Base-by-base conservation (phyloP, 1,284 basidiomycete species). In the Melampsora larici-populina region DNA sequence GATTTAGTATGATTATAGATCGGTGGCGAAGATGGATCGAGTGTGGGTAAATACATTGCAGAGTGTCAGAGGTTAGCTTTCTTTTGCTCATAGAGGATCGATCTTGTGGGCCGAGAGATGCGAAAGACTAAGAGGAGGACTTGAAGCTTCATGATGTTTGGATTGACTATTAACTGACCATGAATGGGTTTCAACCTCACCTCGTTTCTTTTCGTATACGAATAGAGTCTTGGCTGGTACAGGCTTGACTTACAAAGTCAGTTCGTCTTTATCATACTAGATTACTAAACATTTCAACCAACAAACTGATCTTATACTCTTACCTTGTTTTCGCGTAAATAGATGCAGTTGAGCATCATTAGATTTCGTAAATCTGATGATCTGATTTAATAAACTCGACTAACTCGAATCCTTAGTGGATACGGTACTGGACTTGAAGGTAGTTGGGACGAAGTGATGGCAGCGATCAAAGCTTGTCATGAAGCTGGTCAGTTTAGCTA, bases 371-470 rank as follows among this genome's bases (percentile, higher is more conserved):
- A 58, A 24, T 24, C 7, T n/a, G 29, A 8, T n/a, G 11, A 58
- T 15, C 15, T 29, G 55, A 43, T 43, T 13, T 43, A 11, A 43
- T 58, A 13, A 43, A 8, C 40, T 9, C 5, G 40, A 43, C 40
- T 43, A 43, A 36, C 40, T 31, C 51, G 15, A 33, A 48, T n/a
- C 11, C 43, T 64, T 31, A 74, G 71, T 26, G 71, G 71, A 24
- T 74, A 74, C 55, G 71, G 71, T 29, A 74, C 71, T 33, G 71
- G 71, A 11, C 29, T 74, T 24, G 71, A 74, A 66, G 71, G 71
- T 62, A 46, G 58, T 46, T 74, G 71, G 71, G 71, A 74, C 36
- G 71, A 64, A 55, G 71, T 74, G 17, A 74, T 66, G 60, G 26
- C 33, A 18, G 71, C 71, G 2, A 74, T 74, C 43, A 74, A 74